Percentiles rank a stretch among this genome's conserved stretches.
Evolutionary conservation across 768 basidiomycete genomes (phyloP).

Genomic region (Lentinula detonsa): DNA sequence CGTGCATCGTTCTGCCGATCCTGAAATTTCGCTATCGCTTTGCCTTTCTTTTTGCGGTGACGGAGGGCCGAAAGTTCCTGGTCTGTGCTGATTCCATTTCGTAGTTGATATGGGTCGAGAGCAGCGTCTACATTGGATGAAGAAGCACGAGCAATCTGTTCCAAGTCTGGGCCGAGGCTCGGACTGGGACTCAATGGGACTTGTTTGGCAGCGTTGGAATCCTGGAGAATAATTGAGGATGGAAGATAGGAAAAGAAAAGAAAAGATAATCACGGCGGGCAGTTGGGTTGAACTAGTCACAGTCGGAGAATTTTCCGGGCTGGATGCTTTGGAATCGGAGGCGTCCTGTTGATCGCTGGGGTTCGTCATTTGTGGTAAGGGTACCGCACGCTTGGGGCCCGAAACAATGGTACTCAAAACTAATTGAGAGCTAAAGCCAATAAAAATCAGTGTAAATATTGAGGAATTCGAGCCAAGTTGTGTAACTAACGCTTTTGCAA

Average conservation of each 20-base stretch:
- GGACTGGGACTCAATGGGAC: not conserved
- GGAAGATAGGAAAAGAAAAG: not conserved
- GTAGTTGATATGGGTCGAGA: not conserved
- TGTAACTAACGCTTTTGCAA: not conserved
- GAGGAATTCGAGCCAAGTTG: not conserved
- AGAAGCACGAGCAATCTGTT: not conserved
- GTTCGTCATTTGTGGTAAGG: not conserved
- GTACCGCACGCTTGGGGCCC: not conserved
- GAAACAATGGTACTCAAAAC: not conserved
- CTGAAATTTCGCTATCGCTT: constrained; percentile 54
- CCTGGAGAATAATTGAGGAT: not conserved
- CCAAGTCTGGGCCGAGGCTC: not conserved
- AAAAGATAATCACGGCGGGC: not conserved
- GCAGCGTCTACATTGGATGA: not conserved
- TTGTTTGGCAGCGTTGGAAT: not conserved
- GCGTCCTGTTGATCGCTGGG: not conserved
- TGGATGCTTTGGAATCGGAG: not conserved
- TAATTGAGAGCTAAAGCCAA: not conserved
- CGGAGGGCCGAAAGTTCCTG: not conserved
- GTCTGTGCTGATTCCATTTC: constrained; percentile 2
- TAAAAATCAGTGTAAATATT: not conserved
- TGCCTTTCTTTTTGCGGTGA: not conserved
- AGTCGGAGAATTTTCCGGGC: constrained; percentile 1
- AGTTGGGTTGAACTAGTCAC: not conserved
- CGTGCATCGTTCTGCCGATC: constrained; percentile 67